Evolutionary conservation across 257 asterid genomes (phyloP).

Genomic region (Ligustrum vulgare): DNA sequence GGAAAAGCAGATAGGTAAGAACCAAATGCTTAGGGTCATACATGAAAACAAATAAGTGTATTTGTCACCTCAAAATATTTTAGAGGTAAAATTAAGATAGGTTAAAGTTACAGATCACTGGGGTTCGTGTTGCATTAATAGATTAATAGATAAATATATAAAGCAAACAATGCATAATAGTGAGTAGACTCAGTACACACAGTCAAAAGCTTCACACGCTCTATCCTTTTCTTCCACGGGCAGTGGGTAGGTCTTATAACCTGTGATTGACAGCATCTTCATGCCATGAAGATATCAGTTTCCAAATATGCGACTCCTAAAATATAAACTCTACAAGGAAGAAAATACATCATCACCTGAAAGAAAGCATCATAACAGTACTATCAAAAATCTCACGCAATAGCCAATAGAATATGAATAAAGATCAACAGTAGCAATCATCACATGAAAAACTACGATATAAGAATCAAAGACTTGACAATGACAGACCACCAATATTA

Average conservation of each 20-base stretch:
- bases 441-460: background rate
- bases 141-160: background rate
- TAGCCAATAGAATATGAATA: background rate
- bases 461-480: background rate
- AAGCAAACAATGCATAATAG: background rate
- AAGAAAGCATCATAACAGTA: background rate
- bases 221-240: background rate
- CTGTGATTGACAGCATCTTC: slow-evolving; percentile 1
- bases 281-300: slow-evolving; percentile 3
- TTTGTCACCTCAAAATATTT: background rate
- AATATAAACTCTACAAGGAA: background rate
- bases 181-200: background rate
- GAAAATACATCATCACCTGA: background rate
- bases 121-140: background rate
- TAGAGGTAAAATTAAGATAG: slow-evolving; percentile 7
- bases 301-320: background rate
- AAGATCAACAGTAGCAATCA: background rate
- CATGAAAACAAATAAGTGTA: background rate
- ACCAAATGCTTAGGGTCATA: slow-evolving; percentile 22
- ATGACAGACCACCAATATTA: background rate
- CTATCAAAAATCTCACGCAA: background rate
- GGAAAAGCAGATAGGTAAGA: slow-evolving; percentile 24
- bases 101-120: background rate
- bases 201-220: background rate
- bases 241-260: background rate